phyloP scores from a whole-genome alignment of 2,329 filamentous ascomycete species.

The Saccharata proteae region DNA sequence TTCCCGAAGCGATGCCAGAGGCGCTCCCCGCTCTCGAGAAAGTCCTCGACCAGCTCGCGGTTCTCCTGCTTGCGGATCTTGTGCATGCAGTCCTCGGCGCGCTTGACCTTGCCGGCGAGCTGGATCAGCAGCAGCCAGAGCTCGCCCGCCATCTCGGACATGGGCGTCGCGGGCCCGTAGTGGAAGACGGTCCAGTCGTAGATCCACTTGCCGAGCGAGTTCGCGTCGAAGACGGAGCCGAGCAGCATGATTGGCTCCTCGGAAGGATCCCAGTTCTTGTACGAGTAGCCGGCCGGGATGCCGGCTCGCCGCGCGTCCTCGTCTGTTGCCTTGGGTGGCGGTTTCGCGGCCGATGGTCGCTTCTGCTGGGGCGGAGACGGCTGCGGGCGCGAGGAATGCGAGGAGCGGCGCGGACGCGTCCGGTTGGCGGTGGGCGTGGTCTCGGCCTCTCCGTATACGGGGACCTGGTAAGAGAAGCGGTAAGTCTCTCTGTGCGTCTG shows the following conservation, averaged over 20 bases:
- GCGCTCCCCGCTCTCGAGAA: slow-evolving; percentile 77
- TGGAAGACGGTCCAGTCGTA: slow-evolving; percentile 98
- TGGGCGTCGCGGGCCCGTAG: slow-evolving; percentile 67
- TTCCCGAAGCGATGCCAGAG: slow-evolving; percentile 75
- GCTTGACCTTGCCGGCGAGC: slow-evolving; percentile 85
- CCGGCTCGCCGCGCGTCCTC: slow-evolving; percentile 51
- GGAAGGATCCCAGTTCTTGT: slow-evolving; percentile 96
- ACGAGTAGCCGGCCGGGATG: slow-evolving; percentile 81
- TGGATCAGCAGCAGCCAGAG: slow-evolving; percentile 93
- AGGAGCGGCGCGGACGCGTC: slow-evolving; percentile 42
- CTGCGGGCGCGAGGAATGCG: slow-evolving; percentile 35
- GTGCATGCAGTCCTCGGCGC: slow-evolving; percentile 65
- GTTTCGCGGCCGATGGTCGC: slow-evolving; percentile 21
- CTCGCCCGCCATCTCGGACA: slow-evolving; percentile 85
- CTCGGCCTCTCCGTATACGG: slow-evolving; percentile 31
- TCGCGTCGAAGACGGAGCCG: slow-evolving; percentile 92
- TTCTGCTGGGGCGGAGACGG: slow-evolving; percentile 29
- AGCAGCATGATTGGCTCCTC: slow-evolving; percentile 90
- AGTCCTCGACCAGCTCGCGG: slow-evolving; percentile 74
- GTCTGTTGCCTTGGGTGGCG: slow-evolving; percentile 44
- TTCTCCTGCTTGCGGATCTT: slow-evolving; percentile 63
- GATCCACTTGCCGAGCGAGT: slow-evolving; percentile 97
- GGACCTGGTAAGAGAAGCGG: slow-evolving; percentile 36
- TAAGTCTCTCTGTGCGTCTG: slow-evolving; percentile 47
- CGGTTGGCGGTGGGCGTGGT: slow-evolving; percentile 32